Conservation (phyloP, 2,329 filamentous ascomycete genomes). For the Ophioceras dolichostomum region DNA sequence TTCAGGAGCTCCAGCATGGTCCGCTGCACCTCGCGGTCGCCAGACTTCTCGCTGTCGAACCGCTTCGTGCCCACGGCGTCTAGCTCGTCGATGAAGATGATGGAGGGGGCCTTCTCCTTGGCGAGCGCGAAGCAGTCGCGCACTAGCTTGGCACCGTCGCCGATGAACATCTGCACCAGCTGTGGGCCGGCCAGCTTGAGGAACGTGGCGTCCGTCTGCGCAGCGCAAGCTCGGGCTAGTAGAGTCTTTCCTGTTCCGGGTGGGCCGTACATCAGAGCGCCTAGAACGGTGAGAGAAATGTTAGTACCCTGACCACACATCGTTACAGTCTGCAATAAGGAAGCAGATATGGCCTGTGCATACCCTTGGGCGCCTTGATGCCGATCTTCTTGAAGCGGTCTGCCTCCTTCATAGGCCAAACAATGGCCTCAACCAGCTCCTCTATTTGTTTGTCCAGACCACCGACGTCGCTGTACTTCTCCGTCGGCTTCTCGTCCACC, state of each 20-base stretch:
- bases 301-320: too few species aligned
- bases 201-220: slow-evolving; percentile 97
- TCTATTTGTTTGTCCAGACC: slow-evolving; percentile 98
- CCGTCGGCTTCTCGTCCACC: slow-evolving; percentile 97
- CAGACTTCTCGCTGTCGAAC: slow-evolving; percentile 96
- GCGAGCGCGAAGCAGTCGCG: slow-evolving; percentile 95
- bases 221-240: slow-evolving; percentile 87
- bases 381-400: slow-evolving; percentile 99
- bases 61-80: slow-evolving; percentile 98
- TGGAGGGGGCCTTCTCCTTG: slow-evolving; percentile 96
- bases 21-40: slow-evolving; percentile 93
- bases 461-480: slow-evolving; percentile 97
- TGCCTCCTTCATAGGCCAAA: slow-evolving; percentile 99
- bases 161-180: slow-evolving; percentile 99
- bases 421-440: slow-evolving; percentile 94
- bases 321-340: too few species aligned
- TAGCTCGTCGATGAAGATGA: slow-evolving; percentile 98
- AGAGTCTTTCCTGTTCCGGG: slow-evolving; percentile 86
- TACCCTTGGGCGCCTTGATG: slow-evolving; percentile 98
- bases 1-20: slow-evolving; percentile 99
- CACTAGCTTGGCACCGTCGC: slow-evolving; percentile 94
- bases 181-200: slow-evolving; percentile 96
- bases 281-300: too few species aligned
- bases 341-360: too few species aligned
- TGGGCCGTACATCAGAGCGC: slow-evolving; percentile 95